Evolutionary conservation across 305 asterid species (phyloP).

Genomic region (Plantago lanceolata): DNA sequence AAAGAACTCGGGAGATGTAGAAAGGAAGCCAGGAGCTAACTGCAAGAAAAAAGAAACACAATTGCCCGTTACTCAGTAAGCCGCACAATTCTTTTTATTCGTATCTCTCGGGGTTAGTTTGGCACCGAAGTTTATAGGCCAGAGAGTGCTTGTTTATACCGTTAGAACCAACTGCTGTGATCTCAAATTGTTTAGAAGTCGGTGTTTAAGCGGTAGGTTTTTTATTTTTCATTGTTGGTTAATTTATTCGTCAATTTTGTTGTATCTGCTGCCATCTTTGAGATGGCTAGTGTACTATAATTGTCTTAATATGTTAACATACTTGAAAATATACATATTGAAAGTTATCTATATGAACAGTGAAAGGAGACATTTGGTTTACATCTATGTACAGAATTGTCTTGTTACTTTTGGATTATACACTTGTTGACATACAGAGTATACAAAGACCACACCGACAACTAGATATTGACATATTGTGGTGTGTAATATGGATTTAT

Average conservation of each 20-base stretch:
- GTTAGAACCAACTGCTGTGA: neutral
- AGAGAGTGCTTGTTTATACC: neutral
- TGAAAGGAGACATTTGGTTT: neutral
- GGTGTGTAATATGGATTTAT: too few species aligned
- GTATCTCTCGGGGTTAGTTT: neutral
- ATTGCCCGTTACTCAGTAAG: neutral
- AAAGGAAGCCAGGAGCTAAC: slow-evolving; percentile 15
- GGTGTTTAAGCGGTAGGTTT: neutral
- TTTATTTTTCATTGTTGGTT: neutral
- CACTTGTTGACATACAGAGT: too few species aligned
- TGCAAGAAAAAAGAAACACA: neutral
- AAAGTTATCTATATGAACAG: neutral
- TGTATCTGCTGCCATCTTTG: slow-evolving; percentile 2
- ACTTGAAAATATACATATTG: neutral
- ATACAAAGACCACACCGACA: too few species aligned
- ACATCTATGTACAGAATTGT: neutral
- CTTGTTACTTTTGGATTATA: too few species aligned
- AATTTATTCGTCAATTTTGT: neutral
- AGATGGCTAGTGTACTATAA: neutral
- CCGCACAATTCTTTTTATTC: neutral
- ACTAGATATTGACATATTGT: too few species aligned
- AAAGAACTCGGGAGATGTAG: slow-evolving; percentile 8
- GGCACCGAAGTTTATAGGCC: slow-evolving; percentile 3
- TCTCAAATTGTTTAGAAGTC: neutral
- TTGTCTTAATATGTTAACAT: neutral